These are phyloP conservation scores for Sporothrix globosa DNA, from an alignment of 2,329 filamentous ascomycete genomes.

Conservation along the genomic window DNA sequence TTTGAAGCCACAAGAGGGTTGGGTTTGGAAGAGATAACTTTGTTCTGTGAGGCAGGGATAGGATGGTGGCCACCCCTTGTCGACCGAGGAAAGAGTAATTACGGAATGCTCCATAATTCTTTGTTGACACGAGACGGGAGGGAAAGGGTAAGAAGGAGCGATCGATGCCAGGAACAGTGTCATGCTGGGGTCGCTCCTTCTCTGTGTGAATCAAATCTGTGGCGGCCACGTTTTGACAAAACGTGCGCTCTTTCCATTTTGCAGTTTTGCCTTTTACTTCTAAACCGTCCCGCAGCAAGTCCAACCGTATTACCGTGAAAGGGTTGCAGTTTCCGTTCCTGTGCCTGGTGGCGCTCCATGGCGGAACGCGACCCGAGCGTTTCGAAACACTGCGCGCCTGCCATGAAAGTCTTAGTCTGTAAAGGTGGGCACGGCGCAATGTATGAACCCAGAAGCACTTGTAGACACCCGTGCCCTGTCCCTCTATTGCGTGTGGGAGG, in stretches of 20 bases:
- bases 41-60: neutral
- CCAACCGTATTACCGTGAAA: neutral
- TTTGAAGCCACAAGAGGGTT: neutral
- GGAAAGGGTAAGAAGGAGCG: conserved; percentile 4
- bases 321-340: conserved; percentile 11
- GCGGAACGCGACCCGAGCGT: neutral
- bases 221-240: conserved; percentile 14
- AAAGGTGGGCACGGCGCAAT: neutral
- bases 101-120: too few relatives aligned
- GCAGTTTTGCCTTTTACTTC: neutral
- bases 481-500: neutral
- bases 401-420: neutral
- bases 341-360: neutral
- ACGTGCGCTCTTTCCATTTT: conserved; percentile 10
- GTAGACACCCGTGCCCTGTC: neutral
- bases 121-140: neutral
- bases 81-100: neutral
- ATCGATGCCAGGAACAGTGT: conserved; percentile 1
- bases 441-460: too few relatives aligned
- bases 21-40: neutral
- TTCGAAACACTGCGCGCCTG: conserved; percentile 2
- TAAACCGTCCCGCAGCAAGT: neutral
- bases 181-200: conserved; percentile 6
- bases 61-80: neutral
- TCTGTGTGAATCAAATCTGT: neutral